These are phyloP conservation scores for Rhipidocladum racemiflorum DNA, from an alignment of 176 grass and related monocot species.

Conservation along the genomic window DNA sequence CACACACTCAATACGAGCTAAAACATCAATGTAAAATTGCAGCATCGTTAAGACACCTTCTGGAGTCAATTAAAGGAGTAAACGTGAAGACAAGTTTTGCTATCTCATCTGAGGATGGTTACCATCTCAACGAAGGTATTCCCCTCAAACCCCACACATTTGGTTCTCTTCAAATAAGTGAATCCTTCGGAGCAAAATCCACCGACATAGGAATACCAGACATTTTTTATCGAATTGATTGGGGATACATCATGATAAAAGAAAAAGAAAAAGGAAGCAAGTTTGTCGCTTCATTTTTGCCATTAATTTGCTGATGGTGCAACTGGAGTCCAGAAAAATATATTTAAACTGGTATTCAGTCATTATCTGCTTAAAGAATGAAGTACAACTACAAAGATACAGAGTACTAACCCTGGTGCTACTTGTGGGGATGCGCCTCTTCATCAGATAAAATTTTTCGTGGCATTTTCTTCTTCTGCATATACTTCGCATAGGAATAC, in stretches of 20 bases:
- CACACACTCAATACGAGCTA: not conserved
- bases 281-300: not conserved
- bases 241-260: not conserved
- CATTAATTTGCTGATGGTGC: not conserved
- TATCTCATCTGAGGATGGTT: not conserved
- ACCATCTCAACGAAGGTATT: not conserved
- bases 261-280: not conserved
- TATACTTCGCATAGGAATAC: conserved; percentile 89
- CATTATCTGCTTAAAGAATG: not conserved
- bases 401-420: not conserved
- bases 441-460: conserved; percentile 53
- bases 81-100: not conserved
- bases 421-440: conserved; percentile 50
- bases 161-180: not conserved
- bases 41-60: not conserved
- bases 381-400: not conserved
- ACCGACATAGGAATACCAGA: too few species aligned
- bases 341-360: not conserved
- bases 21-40: not conserved
- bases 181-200: not conserved
- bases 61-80: not conserved
- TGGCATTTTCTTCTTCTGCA: conserved; percentile 65
- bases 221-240: not conserved
- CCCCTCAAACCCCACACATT: not conserved
- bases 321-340: not conserved